Evolutionary conservation across 345 rosid species (phyloP), one percentile per base, ranked within the genome.

Genomic region (Linum trigynum): DNA sequence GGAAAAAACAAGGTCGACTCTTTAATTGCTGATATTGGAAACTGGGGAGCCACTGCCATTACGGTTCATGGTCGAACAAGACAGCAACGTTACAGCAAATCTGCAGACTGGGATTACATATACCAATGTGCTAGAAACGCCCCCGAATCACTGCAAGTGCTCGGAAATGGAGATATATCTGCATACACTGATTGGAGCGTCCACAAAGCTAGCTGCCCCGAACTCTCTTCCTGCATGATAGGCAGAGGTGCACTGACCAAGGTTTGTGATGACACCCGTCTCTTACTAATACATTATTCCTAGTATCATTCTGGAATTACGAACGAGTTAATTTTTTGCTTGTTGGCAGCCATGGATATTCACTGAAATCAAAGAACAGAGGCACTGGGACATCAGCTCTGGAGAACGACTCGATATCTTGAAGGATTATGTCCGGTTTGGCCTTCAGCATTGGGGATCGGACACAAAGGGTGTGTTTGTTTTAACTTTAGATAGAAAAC

Each of bases 361-460:
- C 71, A 94, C 92, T 74, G 99, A 94, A 83, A 86, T 94, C 73
- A 94, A 88, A 77, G 95, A 94, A 72, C 97, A 86, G 79, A 82
- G 99, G 68, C 88, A 84, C 71, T 88, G 99, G 97, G 99, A 94
- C 78, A 94, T 90, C 50, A 80, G 83, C 55, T 90, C 97, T 8
- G 86, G 81, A 57, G 95, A 94, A 77, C 77, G 97, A 55, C 78
- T 90, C 32, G 82, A 82, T 78, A 86, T 94, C 71, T 69, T 94
- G 74, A 88, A 94, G 80, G 95, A 94, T 68, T 90, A 80, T 56
- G 89, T 76, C 12, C 89, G 71, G 38, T 83, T 75, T 81, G 96
- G 99, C 55, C 92, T 94, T 57, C 78, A 94, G 68, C 97, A 94
- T 65, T 94, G 97, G 99, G 96, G 97, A 65, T 94, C 99, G 23